These are phyloP conservation scores for Eucalyptus microcorys DNA, from an alignment of 345 rosid genomes.

Conservation along the genomic window DNA sequence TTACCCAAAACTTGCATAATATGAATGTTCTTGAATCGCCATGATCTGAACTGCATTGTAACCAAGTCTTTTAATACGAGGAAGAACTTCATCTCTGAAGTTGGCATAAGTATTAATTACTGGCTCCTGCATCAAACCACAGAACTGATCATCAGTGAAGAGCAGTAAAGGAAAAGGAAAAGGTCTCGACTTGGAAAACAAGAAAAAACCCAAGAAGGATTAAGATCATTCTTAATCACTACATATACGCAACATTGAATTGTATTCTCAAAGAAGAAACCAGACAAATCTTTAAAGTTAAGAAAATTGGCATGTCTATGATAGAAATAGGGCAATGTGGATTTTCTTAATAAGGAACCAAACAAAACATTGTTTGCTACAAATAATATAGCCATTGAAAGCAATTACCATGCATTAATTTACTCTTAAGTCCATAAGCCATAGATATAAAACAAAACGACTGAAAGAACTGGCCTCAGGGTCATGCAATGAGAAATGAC, in stretches of 20 bases:
- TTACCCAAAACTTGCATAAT: slow-evolving; percentile 98
- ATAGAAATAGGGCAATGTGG: not conserved
- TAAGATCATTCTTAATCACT: not conserved
- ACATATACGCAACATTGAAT: not conserved
- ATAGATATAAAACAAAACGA: not conserved
- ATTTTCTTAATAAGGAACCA: not conserved
- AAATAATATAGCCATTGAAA: not conserved
- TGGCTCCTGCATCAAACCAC: slow-evolving; percentile 59
- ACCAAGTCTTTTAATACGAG: slow-evolving; percentile 87
- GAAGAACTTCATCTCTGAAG: slow-evolving; percentile 94
- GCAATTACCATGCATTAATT: not conserved
- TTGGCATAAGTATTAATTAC: slow-evolving; percentile 69
- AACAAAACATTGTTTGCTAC: not conserved
- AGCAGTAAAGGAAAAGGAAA: not conserved
- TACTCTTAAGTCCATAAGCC: not conserved
- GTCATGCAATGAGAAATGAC: not conserved
- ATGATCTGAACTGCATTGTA: slow-evolving; percentile 96
- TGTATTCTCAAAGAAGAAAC: not conserved
- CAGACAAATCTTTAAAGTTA: not conserved
- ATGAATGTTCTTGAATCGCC: slow-evolving; percentile 98
- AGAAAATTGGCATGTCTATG: not conserved
- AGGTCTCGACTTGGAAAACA: not conserved
- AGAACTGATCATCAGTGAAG: not conserved
- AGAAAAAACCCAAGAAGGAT: not conserved
- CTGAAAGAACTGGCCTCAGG: not conserved